Conservation (phyloP, 2,329 filamentous ascomycete genomes). For the Cercospora zeina region DNA sequence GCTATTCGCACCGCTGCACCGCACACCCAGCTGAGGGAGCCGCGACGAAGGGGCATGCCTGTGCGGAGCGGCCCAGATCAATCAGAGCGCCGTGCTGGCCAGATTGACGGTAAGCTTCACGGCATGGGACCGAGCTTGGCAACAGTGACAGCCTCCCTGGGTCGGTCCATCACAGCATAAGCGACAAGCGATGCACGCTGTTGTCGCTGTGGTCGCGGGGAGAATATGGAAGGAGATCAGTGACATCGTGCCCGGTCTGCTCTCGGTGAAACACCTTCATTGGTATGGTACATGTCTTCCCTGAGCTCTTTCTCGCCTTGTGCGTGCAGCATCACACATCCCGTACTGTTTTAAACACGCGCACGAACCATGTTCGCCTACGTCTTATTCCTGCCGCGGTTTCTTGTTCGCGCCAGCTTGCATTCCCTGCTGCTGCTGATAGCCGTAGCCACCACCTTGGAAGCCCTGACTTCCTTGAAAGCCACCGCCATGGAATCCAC, state of each 20-base stretch:
- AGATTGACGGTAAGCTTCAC: neutral
- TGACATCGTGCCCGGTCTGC: neutral
- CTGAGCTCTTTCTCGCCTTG: neutral
- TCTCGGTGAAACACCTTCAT: neutral
- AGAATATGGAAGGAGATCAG: no score
- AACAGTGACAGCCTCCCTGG: neutral
- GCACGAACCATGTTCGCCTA: neutral
- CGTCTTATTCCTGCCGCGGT: slow-evolving; percentile 12
- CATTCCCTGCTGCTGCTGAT: slow-evolving; percentile 45
- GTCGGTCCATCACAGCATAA: neutral
- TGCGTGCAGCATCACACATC: no score
- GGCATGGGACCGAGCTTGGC: neutral
- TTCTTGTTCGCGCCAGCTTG: slow-evolving; percentile 18
- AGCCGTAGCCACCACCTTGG: slow-evolving; percentile 29
- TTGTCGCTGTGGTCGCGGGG: neutral
- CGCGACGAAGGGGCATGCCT: neutral
- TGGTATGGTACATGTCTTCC: neutral
- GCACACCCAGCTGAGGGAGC: neutral
- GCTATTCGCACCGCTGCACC: no score
- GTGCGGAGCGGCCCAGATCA: neutral
- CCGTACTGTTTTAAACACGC: neutral
- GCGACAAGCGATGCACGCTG: neutral
- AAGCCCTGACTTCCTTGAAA: slow-evolving; percentile 43
- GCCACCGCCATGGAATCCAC: slow-evolving; percentile 55
- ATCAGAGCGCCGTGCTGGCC: neutral